Evolutionary conservation across 2,329 filamentous ascomycete genomes (phyloP).

Genomic region (Colletotrichum horii): DNA sequence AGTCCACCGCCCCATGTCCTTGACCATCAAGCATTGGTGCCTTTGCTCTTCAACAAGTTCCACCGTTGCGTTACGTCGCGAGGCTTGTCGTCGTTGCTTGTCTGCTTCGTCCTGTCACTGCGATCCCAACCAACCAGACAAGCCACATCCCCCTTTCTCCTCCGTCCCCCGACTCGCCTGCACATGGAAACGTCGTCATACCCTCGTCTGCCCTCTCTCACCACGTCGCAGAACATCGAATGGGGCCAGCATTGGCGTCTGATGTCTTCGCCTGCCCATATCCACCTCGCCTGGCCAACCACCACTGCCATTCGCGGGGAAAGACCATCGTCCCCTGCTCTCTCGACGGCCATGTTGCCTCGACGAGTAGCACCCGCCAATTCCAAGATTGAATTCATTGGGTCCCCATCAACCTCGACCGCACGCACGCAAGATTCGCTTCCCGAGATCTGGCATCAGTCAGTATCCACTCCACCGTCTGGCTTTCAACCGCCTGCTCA

Average conservation of each 20-base stretch:
- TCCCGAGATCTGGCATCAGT: not conserved
- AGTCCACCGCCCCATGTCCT: not conserved
- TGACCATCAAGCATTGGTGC: not conserved
- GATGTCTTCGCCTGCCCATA: not conserved
- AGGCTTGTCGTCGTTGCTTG: not conserved
- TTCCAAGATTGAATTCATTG: not conserved
- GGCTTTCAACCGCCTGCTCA: not conserved
- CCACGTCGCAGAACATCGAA: not conserved
- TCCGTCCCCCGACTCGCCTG: not conserved
- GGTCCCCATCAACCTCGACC: not conserved
- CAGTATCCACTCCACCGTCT: not conserved
- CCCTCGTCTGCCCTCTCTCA: not conserved
- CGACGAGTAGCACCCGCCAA: not conserved
- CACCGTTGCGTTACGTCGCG: not conserved
- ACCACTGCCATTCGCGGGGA: not conserved
- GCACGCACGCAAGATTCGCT: not conserved
- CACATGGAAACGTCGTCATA: not conserved
- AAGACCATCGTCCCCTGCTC: not conserved
- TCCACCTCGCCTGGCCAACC: not conserved
- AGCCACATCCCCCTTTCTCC: not conserved
- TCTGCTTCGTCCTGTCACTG: not conserved
- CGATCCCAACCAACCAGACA: not conserved
- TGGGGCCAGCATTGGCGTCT: constrained; percentile 8
- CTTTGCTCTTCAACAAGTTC: not conserved
- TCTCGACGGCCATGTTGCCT: not conserved